phyloP scores from a whole-genome alignment of 2,329 filamentous ascomycete species.

The Lasiodiplodia citricola region DNA sequence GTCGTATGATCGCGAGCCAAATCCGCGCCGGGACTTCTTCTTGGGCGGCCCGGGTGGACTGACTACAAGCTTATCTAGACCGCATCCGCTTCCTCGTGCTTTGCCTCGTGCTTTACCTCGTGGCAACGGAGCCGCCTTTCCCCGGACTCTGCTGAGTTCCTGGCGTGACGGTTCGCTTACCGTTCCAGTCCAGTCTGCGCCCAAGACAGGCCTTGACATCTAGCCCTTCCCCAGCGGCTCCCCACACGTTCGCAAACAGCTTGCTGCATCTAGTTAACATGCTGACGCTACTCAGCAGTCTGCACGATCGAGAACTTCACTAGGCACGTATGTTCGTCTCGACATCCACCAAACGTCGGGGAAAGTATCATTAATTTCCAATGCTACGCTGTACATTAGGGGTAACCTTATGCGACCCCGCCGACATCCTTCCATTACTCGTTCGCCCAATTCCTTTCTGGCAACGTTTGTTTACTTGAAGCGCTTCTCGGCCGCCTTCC shows the following conservation, averaged over 20 bases:
- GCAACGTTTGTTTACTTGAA: slow-evolving; percentile 57
- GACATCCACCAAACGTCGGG: neutral
- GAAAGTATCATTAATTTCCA: neutral
- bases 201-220: neutral
- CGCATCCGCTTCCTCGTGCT: neutral
- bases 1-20: slow-evolving; percentile 16
- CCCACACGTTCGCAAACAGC: neutral
- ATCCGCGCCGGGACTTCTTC: slow-evolving; percentile 2
- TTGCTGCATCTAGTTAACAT: neutral
- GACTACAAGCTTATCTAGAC: slow-evolving; percentile 13
- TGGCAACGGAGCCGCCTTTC: neutral
- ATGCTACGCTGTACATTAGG: slow-evolving; percentile 1
- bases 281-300: neutral
- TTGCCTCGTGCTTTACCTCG: neutral
- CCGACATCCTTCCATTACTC: neutral
- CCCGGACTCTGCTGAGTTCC: neutral
- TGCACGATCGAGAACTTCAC: neutral
- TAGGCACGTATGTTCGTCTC: neutral
- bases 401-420: neutral
- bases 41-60: slow-evolving; percentile 5
- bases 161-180: slow-evolving; percentile 1
- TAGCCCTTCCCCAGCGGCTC: neutral
- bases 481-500: slow-evolving; percentile 84
- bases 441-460: neutral
- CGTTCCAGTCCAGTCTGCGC: neutral